A percentile compares a stretch with the other conserved stretches of the same genome.
Conservation (phyloP, 2,329 filamentous ascomycete species). For the Colletotrichum musicola region DNA sequence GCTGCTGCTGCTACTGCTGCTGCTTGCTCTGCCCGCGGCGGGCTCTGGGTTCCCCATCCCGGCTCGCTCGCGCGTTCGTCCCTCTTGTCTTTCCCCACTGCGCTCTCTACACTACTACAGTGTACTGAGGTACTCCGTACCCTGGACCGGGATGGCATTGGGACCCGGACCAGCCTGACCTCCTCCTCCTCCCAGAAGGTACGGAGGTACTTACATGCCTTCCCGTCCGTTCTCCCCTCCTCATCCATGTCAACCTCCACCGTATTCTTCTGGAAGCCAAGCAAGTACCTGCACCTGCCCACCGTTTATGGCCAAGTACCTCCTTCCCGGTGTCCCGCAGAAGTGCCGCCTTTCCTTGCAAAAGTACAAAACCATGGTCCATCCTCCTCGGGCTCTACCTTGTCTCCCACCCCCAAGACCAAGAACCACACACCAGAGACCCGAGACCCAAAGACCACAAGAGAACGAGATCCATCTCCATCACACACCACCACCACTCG, state of each 20-base stretch:
- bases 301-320: conserved; percentile 37
- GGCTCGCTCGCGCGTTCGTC: conserved; percentile 37
- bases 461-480: conserved; percentile 32
- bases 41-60: conserved; percentile 31
- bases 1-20: neutral
- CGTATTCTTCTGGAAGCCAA: conserved; percentile 41
- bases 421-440: neutral
- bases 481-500: conserved; percentile 23
- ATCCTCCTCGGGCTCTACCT: conserved; percentile 36
- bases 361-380: conserved; percentile 37
- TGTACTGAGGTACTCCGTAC: neutral
- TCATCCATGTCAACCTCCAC: conserved; percentile 37
- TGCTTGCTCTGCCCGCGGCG: conserved; percentile 4
- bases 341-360: conserved; percentile 32
- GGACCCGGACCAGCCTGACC: conserved; percentile 35
- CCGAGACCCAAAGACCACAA: conserved; percentile 17
- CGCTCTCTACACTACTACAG: neutral
- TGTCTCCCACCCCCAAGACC: conserved; percentile 23
- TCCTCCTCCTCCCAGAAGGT: neutral
- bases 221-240: conserved; percentile 14
- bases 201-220: conserved; percentile 1
- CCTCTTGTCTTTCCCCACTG: conserved; percentile 38
- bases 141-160: conserved; percentile 10
- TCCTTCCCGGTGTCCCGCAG: conserved; percentile 31
- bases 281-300: conserved; percentile 35